Evolutionary conservation across 2,329 filamentous ascomycete species (phyloP), one percentile per base, ranked within the genome.

Genomic region (Beauveria scarabaeidicola): DNA sequence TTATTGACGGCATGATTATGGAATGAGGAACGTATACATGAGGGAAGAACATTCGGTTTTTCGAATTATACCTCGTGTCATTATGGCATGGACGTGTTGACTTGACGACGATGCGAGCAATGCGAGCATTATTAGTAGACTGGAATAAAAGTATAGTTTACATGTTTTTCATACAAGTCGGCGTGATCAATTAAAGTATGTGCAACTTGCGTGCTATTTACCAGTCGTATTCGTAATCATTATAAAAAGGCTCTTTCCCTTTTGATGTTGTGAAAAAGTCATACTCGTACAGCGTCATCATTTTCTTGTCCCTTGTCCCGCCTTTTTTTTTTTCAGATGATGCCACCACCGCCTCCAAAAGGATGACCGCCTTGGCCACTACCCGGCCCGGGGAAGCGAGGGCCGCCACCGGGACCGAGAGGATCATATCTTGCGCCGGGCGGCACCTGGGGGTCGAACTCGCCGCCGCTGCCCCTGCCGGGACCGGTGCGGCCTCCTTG

Each of bases 361-460:
- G 40, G 48, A 29, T 58, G 50, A 23, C 70, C 72, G 17, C 76
- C 77, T 64, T 50, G 52, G 6, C 74, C 69, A 8, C 72, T 71
- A 7, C 77, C 74, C 1, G 73, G 74, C 1, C 79, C 78, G 6
- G 77, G 76, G 53, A 79, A 75, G 50, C 78, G 69, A 4, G 79
- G 79, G 2, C 71, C 66, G 1, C 75, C 77, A 0, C 88, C 87
- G 0, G 90, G 91, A 0, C 89, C 89, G 23, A 92, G 74, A 2
- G 93, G 93, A 76, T 97, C 94, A 76, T 91, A 97, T 64, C 94
- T 80, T n/a, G 91, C 88, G 1, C 94, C 94, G 2, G 91, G 91
- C 5, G 94, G 94, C 29, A 84, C 87, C 69, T 87, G 87, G 1
- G 88, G 85, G 68, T 92, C 82, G 67, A 70, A 73, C 2, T 64